Evolutionary conservation across 805 yeast species (phyloP), one percentile per base, ranked within the genome.

Genomic region (Teunomyces barrocoloradensis): DNA sequence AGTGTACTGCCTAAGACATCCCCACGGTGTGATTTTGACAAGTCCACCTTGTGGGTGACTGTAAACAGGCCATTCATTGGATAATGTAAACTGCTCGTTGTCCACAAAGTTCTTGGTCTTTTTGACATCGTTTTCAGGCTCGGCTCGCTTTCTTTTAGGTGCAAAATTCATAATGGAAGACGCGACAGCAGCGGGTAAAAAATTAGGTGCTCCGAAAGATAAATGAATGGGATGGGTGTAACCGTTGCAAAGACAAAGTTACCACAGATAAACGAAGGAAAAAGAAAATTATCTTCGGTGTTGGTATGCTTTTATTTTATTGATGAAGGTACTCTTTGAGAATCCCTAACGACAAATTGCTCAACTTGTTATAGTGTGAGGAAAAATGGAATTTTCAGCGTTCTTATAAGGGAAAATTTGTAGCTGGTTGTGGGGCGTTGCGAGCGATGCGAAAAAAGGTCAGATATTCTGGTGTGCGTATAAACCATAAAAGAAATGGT

Each of bases 41-140:
- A 69, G 70, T 0, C 86, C 86, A 7, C 86, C 86, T 10, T 80
- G 80, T 1, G 86, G 86, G 52, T 80, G 85, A 44, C 71, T 71
- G 53, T 77, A 81, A 47, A 74, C 68, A 11, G 86, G 82, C 74
- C 79, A 80, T 47, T 79, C 82, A 34, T 69, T 64, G 25, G 57
- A 53, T 5, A 51, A 49, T 15, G 51, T 33, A 40, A 53, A 45
- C 28, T 43, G 47, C 12, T 48, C 53, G 13, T 53, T 50, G 36
- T 56, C 58, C 5, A 59, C 45, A 17, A 49, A 44, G 36, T 53
- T 57, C 48, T 56, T 55, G 41, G 54, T 46, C 46, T 55, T 58
- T 41, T 60, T 60, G 32, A 32, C 29, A 25, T 60, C 64, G n/a
- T 52, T 39, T 25, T 57, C 64, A 25, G 47, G 35, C 29, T 53